These are phyloP conservation scores for Urtica urens DNA, from an alignment of 306 rosid genomes.

Conservation along the genomic window DNA sequence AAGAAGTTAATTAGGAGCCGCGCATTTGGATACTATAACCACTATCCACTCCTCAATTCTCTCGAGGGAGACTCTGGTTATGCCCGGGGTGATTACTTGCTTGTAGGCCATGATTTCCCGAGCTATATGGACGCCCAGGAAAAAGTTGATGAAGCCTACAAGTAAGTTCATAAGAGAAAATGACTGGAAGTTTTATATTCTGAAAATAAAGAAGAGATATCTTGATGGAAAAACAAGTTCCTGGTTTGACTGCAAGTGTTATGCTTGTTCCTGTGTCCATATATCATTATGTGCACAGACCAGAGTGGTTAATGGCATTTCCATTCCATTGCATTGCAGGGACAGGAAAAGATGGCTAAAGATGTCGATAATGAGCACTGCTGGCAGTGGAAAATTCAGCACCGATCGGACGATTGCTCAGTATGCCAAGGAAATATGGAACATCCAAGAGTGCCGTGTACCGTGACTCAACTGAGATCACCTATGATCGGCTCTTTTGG, in stretches of 20 bases:
- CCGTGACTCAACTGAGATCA: slow-evolving; percentile 27
- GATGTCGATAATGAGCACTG: slow-evolving; percentile 92
- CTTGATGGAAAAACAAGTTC: too few species aligned
- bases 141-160: slow-evolving; percentile 78
- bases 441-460: slow-evolving; percentile 69
- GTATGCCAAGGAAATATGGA: slow-evolving; percentile 96
- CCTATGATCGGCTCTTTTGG: too few species aligned
- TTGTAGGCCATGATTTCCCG: slow-evolving; percentile 84
- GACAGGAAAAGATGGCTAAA: slow-evolving; percentile 73
- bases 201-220: too few species aligned
- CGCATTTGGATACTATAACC: slow-evolving; percentile 77
- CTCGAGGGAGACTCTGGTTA: slow-evolving; percentile 88
- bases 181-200: too few species aligned
- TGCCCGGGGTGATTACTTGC: slow-evolving; percentile 91
- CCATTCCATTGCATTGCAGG: slow-evolving; percentile 27
- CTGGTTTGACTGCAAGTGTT: too few species aligned
- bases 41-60: slow-evolving; percentile 69
- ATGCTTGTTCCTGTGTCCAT: too few species aligned
- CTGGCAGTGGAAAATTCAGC: slow-evolving; percentile 94
- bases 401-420: slow-evolving; percentile 87
- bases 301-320: too few species aligned
- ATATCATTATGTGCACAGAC: too few species aligned
- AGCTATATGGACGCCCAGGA: slow-evolving; percentile 82
- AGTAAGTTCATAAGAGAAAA: slow-evolving; percentile 37
- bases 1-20: slow-evolving; percentile 73